phyloP scores from a whole-genome alignment of 768 basidiomycete genomes.

The Termitomyces bulborhizus region DNA sequence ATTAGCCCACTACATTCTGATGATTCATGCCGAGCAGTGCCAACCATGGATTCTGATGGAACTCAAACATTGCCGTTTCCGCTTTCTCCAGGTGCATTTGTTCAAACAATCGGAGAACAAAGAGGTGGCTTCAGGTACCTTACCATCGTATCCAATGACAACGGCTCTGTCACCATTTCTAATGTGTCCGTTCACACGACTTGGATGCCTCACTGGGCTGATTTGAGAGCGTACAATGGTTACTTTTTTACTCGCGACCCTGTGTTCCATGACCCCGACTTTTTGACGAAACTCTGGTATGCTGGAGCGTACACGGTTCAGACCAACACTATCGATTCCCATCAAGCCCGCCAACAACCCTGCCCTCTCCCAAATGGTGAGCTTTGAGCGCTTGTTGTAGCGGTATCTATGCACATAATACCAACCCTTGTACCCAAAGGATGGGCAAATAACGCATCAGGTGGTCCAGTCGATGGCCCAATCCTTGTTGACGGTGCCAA shows the following conservation, averaged over 20 bases:
- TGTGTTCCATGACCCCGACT: constrained; percentile 34
- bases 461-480: constrained; percentile 41
- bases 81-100: constrained; percentile 21
- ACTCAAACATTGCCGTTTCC: constrained; percentile 26
- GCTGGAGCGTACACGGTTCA: constrained; percentile 51
- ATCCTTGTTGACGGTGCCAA: constrained; percentile 51
- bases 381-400: background rate
- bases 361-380: constrained; percentile 19
- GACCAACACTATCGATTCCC: constrained; percentile 36
- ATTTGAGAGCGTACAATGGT: constrained; percentile 38
- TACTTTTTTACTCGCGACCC: constrained; percentile 41
- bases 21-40: constrained; percentile 24
- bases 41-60: constrained; percentile 26
- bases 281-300: constrained; percentile 48
- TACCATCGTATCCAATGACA: constrained; percentile 36
- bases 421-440: constrained; percentile 17
- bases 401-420: background rate
- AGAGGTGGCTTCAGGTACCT: constrained; percentile 45
- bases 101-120: constrained; percentile 29
- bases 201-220: constrained; percentile 44
- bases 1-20: constrained; percentile 38
- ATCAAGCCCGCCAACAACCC: constrained; percentile 27
- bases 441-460: constrained; percentile 43
- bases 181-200: constrained; percentile 37
- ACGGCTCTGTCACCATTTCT: constrained; percentile 30